Base-by-base conservation (phyloP, 2,329 filamentous ascomycete genomes). In the Emericellopsis atlantica region DNA sequence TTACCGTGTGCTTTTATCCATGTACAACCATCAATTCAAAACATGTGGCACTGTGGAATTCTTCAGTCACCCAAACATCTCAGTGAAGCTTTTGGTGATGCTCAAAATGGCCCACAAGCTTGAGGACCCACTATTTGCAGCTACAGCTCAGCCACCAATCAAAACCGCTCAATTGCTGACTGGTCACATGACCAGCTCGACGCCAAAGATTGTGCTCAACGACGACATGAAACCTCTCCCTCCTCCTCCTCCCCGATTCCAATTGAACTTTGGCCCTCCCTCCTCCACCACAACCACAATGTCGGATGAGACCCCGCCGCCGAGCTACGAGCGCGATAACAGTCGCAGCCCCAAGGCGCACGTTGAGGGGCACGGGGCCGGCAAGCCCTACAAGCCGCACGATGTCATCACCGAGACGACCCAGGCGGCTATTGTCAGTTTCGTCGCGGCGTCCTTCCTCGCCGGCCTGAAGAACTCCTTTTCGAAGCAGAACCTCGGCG, bases 381-480 rank as follows among this genome's bases (percentile, higher is more conserved):
- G 54, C 12, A 45, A 46, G 46, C 45, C 57, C 46, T 93, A 82
- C 62, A 76, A 84, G 48, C 77, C 82, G 38, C 76, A 80, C 61
- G 84, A 94, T 72, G 79, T 86, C 50, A 63, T 94, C 52, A 71
- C 73, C 49, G 70, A 73, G 47, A 74, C 81, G 39, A 65, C 81
- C 56, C 78, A 76, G 58, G 76, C 78, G 46, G 75, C 73, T 33
- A 54, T 79, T 48, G 63, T 86, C 52, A 79, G 81, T 45, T 78
- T 79, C 54, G 66, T 67, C 44, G 74, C 74, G 45, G 88, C 88
- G 52, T 65, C 84, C 56, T 72, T 87, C 61, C 59, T 83, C 45
- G 82, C 86, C 39, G 81, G 84, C 42, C 72, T 94, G 49, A 84
- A 89, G 68, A 96, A 94, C 69, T 86, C 88, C 44, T 74, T 95